These are phyloP conservation scores for Microdochium bolleyi DNA, from an alignment of 2,329 filamentous ascomycete genomes.

Conservation along the genomic window DNA sequence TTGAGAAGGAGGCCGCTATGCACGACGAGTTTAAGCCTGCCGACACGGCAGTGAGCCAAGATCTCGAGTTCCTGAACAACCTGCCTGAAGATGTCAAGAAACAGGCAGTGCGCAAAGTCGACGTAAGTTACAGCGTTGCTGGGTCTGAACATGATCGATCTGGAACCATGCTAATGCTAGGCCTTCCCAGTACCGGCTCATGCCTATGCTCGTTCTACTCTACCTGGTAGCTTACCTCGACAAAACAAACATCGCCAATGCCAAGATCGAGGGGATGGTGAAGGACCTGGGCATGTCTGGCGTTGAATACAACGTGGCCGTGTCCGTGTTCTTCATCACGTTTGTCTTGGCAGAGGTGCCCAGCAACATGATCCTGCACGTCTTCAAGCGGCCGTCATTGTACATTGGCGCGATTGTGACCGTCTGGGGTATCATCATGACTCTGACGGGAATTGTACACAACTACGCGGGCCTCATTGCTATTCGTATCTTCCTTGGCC, in stretches of 20 bases:
- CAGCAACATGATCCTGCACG: constrained; percentile 29
- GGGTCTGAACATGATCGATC: neutral
- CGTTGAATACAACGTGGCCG: constrained; percentile 13
- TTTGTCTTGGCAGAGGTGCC: constrained; percentile 23
- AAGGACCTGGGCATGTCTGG: constrained; percentile 38
- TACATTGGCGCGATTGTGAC: constrained; percentile 30
- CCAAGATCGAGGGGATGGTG: constrained; percentile 30
- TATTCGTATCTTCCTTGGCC: constrained; percentile 28
- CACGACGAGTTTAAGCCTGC: constrained; percentile 9
- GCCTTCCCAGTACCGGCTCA: constrained; percentile 11
- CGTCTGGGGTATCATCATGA: constrained; percentile 29
- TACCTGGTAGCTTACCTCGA: constrained; percentile 48
- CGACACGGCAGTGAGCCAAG: constrained; percentile 12
- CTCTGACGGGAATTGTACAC: constrained; percentile 24
- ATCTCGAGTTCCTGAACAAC: constrained; percentile 19
- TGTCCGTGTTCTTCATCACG: constrained; percentile 19
- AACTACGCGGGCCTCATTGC: constrained; percentile 30
- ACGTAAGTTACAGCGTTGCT: constrained; percentile 8
- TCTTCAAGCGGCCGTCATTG: constrained; percentile 29
- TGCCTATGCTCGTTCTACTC: constrained; percentile 43
- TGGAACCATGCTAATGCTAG: neutral
- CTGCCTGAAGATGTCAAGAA: constrained; percentile 20
- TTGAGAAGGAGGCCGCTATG: neutral
- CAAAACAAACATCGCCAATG: constrained; percentile 36
- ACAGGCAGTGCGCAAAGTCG: constrained; percentile 19